Conservation (phyloP, 75 land plant species). For the Pinus albicaulis region DNA sequence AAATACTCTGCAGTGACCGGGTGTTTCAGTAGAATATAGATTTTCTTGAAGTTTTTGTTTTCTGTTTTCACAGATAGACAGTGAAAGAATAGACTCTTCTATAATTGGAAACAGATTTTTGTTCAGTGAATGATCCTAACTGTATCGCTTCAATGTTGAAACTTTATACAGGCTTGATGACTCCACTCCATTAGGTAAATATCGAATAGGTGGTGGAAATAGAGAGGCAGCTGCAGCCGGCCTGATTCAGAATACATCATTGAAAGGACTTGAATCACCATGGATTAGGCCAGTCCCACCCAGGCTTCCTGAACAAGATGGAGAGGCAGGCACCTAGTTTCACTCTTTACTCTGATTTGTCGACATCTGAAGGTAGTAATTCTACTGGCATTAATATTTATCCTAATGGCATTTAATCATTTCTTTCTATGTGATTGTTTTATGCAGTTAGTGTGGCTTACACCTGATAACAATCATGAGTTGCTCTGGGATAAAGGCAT, state of each 20-base stretch:
- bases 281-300: slow-evolving; percentile 96
- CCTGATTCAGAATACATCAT: slow-evolving; percentile 54
- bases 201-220: slow-evolving; percentile 67
- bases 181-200: slow-evolving; percentile 39
- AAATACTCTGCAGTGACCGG: background rate
- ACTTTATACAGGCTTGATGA: slow-evolving; percentile 47
- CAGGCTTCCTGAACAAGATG: slow-evolving; percentile 77
- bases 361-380: slow-evolving; percentile 4
- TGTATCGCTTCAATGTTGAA: slow-evolving; percentile 4
- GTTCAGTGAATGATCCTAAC: slow-evolving; percentile 10
- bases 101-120: background rate
- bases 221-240: slow-evolving; percentile 66
- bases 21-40: background rate
- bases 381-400: background rate
- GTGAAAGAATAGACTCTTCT: no score
- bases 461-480: slow-evolving; percentile 84
- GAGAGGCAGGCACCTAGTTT: slow-evolving; percentile 51
- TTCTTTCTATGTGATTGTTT: background rate
- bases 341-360: background rate
- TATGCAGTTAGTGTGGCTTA: slow-evolving; percentile 84
- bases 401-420: background rate
- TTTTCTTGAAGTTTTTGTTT: background rate
- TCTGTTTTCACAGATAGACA: background rate
- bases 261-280: slow-evolving; percentile 77
- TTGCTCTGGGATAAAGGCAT: slow-evolving; percentile 90